Evolutionary conservation across 345 rosid genomes (phyloP), one percentile per base, ranked within the genome.

Genomic region (Eucalyptus victrix): DNA sequence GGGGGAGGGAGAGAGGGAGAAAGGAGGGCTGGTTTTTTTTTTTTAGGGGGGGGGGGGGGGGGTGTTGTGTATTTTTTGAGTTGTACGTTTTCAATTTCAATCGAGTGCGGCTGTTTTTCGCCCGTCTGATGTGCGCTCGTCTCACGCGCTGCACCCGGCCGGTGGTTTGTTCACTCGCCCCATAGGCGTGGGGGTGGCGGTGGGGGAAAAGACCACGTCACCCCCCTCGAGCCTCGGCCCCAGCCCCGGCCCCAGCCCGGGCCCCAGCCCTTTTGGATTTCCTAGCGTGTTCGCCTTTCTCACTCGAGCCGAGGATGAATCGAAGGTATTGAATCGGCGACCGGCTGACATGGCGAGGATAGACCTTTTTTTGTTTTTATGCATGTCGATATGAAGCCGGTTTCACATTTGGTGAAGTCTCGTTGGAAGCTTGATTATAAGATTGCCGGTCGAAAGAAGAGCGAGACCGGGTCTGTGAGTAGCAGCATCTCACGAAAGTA

Each of bases 331-430:
- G 18, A 13, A 62, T 4, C 3, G 10, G 72, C 10, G 19, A 16
- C 17, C 18, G 1, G 5, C 10, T 1, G 3, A 62, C 69, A 30
- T 30, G 5, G 4, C 12, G 69, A 60, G 7, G 4, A 12, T 26
- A 3, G 15, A 28, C 30, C 3, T 56, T 24, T 24, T 24, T 9
- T 0, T 9, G 6, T 56, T 56, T 56, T 3, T 24, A 10, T 24
- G 30, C 4, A 1, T 15, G 5, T 16, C 1, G 3, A 65, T 65
- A 14, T 0, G 19, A 7, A 0, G 72, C 18, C 0, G 3, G 0
- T 0, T 1, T 30, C 18, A 60, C 15, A 6, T 6, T 60, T 0
- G 16, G 1, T 12, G n/a, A 12, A 26, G 2, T 13, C 4, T n/a
- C 9, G 0, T 65, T 16, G 19, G 1, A 65, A 65, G 37, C 19